These are phyloP conservation scores for Suillus sp. DNA, from an alignment of 768 basidiomycete genomes.

Conservation along the genomic window DNA sequence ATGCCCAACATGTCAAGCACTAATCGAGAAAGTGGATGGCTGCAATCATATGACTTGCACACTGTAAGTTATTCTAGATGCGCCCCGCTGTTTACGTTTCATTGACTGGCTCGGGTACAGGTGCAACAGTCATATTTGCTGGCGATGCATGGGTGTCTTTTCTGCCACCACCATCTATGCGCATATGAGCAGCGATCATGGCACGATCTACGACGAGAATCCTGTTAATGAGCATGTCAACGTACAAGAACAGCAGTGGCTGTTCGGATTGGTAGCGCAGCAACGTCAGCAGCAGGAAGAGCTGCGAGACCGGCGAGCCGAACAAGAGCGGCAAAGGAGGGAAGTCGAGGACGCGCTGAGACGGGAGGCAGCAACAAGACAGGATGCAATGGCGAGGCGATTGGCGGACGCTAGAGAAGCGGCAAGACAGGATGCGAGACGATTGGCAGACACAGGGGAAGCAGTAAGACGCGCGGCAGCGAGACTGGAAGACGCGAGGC, in stretches of 20 bases:
- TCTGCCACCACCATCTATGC: constrained; percentile 29
- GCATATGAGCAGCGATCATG: constrained; percentile 42
- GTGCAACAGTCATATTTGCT: constrained; percentile 79
- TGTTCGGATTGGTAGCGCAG: constrained; percentile 18
- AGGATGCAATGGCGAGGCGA: not conserved
- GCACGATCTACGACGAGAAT: constrained; percentile 28
- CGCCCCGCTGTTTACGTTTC: no score
- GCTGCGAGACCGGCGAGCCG: not conserved
- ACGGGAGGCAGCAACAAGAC: not conserved
- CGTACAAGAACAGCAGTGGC: constrained; percentile 25
- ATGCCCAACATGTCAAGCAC: constrained; percentile 69
- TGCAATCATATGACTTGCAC: constrained; percentile 82
- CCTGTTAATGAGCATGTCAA: constrained; percentile 15
- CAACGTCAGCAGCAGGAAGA: constrained; percentile 14
- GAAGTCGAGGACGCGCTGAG: constrained; percentile 4
- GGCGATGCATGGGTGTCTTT: constrained; percentile 57
- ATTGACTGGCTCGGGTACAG: constrained; percentile 27
- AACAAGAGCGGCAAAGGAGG: constrained; percentile 9
- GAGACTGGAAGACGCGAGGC: not conserved
- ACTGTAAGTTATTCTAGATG: constrained; percentile 18
- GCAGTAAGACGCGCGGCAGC: not conserved
- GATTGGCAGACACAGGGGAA: not conserved
- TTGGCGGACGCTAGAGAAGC: no score
- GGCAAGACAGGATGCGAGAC: not conserved
- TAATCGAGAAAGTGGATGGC: constrained; percentile 70